phyloP scores from a whole-genome alignment of 371 early-diverging fungal species.

The Funneliformis caledonium region DNA sequence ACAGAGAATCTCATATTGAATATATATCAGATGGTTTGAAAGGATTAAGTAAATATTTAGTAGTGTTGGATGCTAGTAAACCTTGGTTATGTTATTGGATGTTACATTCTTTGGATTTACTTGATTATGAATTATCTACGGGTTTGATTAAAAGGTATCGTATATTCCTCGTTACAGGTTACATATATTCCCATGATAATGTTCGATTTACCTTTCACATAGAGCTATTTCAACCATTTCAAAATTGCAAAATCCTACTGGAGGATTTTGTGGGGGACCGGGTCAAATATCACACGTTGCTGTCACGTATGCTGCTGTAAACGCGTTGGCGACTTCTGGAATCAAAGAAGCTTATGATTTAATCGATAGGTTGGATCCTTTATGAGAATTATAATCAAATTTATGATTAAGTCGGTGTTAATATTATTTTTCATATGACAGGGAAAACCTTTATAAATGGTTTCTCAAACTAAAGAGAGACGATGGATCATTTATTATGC shows the following conservation, averaged over 20 bases:
- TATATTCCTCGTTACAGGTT: background rate
- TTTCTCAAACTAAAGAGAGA: slow-evolving; percentile 82
- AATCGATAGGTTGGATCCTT: slow-evolving; percentile 57
- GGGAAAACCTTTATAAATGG: slow-evolving; percentile 70
- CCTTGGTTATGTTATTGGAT: slow-evolving; percentile 96
- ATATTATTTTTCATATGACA: slow-evolving; percentile 40
- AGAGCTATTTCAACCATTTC: slow-evolving; percentile 69
- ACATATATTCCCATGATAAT: too few species aligned
- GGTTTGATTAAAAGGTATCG: slow-evolving; percentile 54
- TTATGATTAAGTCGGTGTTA: background rate
- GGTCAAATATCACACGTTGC: slow-evolving; percentile 84
- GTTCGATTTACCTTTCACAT: background rate
- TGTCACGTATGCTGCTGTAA: slow-evolving; percentile 86
- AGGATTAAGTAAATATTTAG: slow-evolving; percentile 63
- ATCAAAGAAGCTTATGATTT: slow-evolving; percentile 71
- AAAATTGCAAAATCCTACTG: slow-evolving; percentile 70
- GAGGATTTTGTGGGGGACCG: slow-evolving; percentile 90
- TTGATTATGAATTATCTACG: slow-evolving; percentile 59
- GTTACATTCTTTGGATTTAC: slow-evolving; percentile 78
- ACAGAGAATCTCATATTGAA: slow-evolving; percentile 53
- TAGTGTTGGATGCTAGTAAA: slow-evolving; percentile 82
- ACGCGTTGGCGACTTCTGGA: slow-evolving; percentile 74
- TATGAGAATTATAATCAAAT: background rate
- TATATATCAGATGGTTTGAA: slow-evolving; percentile 60
- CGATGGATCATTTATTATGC: slow-evolving; percentile 92